Conservation (phyloP, 257 asterid species). For the Capsicum chinense region DNA sequence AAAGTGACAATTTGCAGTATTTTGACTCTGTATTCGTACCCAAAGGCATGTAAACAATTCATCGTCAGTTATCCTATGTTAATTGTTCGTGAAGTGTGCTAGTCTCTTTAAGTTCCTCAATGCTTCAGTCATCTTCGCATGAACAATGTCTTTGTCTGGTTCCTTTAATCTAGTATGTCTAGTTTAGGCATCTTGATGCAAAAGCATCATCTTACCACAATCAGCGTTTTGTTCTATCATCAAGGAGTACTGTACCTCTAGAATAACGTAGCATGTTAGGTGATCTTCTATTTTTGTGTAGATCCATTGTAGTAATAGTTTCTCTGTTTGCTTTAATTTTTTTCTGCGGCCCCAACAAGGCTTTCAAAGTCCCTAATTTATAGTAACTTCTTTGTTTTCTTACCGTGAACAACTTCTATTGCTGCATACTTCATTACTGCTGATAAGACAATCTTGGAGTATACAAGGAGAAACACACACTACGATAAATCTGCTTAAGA, state of each 20-base stretch:
- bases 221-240: not conserved
- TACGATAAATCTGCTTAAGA: constrained; percentile 49
- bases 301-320: not conserved
- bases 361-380: not conserved
- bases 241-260: not conserved
- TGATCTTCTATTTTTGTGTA: not conserved
- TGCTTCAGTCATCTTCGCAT: not conserved
- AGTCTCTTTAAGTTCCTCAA: constrained; percentile 2
- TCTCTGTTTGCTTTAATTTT: not conserved
- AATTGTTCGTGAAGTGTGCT: not conserved
- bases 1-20: not conserved
- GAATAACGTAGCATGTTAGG: not conserved
- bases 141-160: not conserved
- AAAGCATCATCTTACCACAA: not conserved
- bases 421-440: constrained; percentile 87
- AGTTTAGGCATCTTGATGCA: not conserved
- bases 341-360: not conserved
- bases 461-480: constrained; percentile 69
- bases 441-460: constrained; percentile 76
- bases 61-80: not conserved
- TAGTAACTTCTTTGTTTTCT: constrained; percentile 19
- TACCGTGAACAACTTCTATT: constrained; percentile 62
- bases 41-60: not conserved
- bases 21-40: not conserved
- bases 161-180: not conserved